A percentile compares a stretch with the other conserved stretches of the same genome.
phyloP scores from a whole-genome alignment of 225 moss, liverwort and hornwort genomes.

The Pleurozium schreberi region DNA sequence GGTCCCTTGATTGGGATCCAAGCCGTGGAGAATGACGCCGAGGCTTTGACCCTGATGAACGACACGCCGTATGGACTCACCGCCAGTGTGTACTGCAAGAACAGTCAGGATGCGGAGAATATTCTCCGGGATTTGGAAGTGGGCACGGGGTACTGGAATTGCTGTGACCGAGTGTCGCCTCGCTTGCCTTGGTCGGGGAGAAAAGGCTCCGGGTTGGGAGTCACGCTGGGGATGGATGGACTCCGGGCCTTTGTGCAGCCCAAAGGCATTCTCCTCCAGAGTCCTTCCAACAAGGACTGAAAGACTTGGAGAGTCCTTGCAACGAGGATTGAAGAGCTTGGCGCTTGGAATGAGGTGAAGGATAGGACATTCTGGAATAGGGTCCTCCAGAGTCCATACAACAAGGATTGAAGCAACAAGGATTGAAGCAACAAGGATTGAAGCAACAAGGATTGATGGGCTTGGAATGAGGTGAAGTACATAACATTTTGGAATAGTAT shows the following conservation, averaged over 20 bases:
- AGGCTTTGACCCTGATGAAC: slow-evolving; percentile 69
- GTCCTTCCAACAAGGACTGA: slow-evolving; percentile 23
- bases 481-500: not conserved
- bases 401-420: not conserved
- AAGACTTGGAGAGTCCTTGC: not conserved
- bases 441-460: not conserved
- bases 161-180: slow-evolving; percentile 91
- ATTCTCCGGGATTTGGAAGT: slow-evolving; percentile 75
- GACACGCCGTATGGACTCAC: slow-evolving; percentile 87
- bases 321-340: not conserved
- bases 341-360: not conserved
- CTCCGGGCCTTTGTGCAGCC: slow-evolving; percentile 81
- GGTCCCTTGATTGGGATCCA: slow-evolving; percentile 94
- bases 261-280: slow-evolving; percentile 70
- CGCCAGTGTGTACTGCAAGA: slow-evolving; percentile 81
- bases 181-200: slow-evolving; percentile 93
- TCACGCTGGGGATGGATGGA: slow-evolving; percentile 78
- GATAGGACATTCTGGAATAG: not conserved
- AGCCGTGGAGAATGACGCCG: slow-evolving; percentile 68
- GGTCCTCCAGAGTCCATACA: not conserved
- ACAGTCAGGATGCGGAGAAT: slow-evolving; percentile 59
- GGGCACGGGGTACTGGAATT: slow-evolving; percentile 98
- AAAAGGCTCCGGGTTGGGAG: slow-evolving; percentile 74
- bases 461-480: not conserved
- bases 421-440: not conserved